These are phyloP conservation scores for Tylopilus sp. DNA, from an alignment of 768 basidiomycete genomes.

Conservation along the genomic window DNA sequence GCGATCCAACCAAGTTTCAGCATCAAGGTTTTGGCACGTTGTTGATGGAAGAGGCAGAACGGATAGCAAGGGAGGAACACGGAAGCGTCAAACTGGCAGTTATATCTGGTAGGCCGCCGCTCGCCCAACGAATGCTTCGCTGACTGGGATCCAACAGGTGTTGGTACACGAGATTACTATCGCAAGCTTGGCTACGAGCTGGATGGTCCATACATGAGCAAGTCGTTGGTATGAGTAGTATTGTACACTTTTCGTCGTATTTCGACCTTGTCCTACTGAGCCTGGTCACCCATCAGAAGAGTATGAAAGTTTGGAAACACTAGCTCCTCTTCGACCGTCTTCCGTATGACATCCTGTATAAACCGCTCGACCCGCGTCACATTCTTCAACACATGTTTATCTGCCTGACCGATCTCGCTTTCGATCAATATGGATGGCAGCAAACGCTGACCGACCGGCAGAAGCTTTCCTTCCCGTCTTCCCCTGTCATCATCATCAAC, in stretches of 20 bases:
- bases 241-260: slow-evolving; percentile 12
- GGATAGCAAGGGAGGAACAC: slow-evolving; percentile 96
- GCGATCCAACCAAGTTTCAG: slow-evolving; percentile 98
- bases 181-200: slow-evolving; percentile 89
- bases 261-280: slow-evolving; percentile 4
- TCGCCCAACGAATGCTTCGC: neutral
- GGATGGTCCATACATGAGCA: slow-evolving; percentile 98
- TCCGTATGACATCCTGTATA: slow-evolving; percentile 93
- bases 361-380: slow-evolving; percentile 94
- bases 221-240: slow-evolving; percentile 48
- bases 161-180: slow-evolving; percentile 97
- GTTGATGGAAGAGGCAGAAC: slow-evolving; percentile 98
- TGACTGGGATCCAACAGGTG: slow-evolving; percentile 47
- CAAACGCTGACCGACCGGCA: slow-evolving; percentile 78
- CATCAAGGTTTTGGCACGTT: slow-evolving; percentile 96
- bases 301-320: slow-evolving; percentile 98
- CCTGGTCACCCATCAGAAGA: slow-evolving; percentile 47
- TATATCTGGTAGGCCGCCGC: slow-evolving; percentile 71
- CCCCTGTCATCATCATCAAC: slow-evolving; percentile 54
- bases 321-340: slow-evolving; percentile 92
- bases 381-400: slow-evolving; percentile 94
- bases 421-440: slow-evolving; percentile 89
- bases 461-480: slow-evolving; percentile 54
- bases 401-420: slow-evolving; percentile 93
- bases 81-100: slow-evolving; percentile 96